Conservation (phyloP, 2,329 filamentous ascomycete species). For the Drechmeria coniospora region DNA sequence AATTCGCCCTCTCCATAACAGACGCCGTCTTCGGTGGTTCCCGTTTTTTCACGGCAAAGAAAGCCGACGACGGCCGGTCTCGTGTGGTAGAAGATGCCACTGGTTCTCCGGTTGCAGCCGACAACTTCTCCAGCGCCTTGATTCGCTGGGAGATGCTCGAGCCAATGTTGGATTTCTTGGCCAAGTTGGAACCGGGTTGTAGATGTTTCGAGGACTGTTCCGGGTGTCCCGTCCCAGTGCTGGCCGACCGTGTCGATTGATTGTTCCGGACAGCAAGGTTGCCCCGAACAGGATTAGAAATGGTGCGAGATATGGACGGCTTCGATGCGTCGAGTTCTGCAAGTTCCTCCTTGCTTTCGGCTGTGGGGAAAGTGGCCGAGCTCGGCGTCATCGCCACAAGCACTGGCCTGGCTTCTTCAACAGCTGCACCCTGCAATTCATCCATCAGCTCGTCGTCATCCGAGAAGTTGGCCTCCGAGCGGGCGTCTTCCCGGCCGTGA, state of each 20-base stretch:
- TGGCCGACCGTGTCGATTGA: constrained; percentile 35
- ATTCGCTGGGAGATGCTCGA: constrained; percentile 90
- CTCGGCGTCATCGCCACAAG: constrained; percentile 72
- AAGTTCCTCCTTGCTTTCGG: constrained; percentile 5
- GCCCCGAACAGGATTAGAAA: constrained; percentile 30
- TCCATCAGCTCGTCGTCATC: constrained; percentile 78
- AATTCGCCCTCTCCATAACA: constrained; percentile 26
- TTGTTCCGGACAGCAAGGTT: constrained; percentile 29
- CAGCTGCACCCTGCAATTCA: constrained; percentile 65
- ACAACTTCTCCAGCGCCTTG: constrained; percentile 75
- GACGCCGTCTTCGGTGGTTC: constrained; percentile 30
- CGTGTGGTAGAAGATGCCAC: constrained; percentile 7
- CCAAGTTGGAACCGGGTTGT: constrained; percentile 30
- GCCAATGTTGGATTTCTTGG: constrained; percentile 61
- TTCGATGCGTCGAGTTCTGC: constrained; percentile 3
- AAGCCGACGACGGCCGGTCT: constrained; percentile 34
- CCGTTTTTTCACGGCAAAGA: constrained; percentile 42
- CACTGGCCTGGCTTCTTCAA: constrained; percentile 72
- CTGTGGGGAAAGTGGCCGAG: constrained; percentile 40
- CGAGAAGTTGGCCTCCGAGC: constrained; percentile 31
- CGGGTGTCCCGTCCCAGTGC: constrained; percentile 39
- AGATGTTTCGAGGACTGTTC: constrained; percentile 41
- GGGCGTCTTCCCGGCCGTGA: constrained; percentile 9
- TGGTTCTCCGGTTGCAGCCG: constrained; percentile 21
- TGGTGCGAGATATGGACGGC: constrained; percentile 26